Base-by-base conservation (phyloP, 1,284 basidiomycete genomes). In the Phellopilus nigrolimitatus region DNA sequence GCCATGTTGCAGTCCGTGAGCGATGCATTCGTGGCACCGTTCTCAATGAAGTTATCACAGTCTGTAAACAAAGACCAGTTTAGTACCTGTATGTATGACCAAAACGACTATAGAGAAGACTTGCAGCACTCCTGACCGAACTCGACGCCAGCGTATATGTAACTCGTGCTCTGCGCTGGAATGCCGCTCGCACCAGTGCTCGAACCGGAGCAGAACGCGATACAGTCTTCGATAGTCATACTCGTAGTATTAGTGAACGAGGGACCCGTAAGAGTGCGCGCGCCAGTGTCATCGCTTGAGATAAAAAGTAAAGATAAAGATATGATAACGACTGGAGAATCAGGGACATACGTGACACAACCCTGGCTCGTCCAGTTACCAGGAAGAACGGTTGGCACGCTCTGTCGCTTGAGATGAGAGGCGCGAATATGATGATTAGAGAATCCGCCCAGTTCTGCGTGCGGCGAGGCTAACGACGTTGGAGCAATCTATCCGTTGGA, bases 1-100 rank as follows among this genome's bases (percentile, higher is more conserved):
- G 76, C 63, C 69, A 74, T 75, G 61, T 75, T 79, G 60, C 85
- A 88, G 41, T 57, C 56, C 12, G 54, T 47, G n/a, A 54, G 31
- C 22, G 53, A 47, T 12, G 51, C 49, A 45, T 57, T 54, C 1
- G 49, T 47, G 15, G 44, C 57, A 19, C 56, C 56, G 41, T 56
- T 57, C 38, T 54, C 43, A 40, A 57, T 48, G 21, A 52, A 49
- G 38, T 60, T 57, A 44, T 55, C 60, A 41, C 60, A 61, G 47
- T 59, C 59, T 60, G 22, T 13, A 45, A 17, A 19, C 19, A 17
- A 19, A 24, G 12, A 30, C 30, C 3, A 8, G 10, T 19, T n/a
- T 22, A 24, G 9, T 27, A 10, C 24, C 27, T 13, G 17, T 27
- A 47, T 38, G 25, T 24, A 10, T 12, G 3, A 34, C 8, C 4